Percentiles rank a stretch among this genome's conserved stretches.
phyloP scores from a whole-genome alignment of 2,329 filamentous ascomycete species.

The Gnomoniopsis sp. region DNA sequence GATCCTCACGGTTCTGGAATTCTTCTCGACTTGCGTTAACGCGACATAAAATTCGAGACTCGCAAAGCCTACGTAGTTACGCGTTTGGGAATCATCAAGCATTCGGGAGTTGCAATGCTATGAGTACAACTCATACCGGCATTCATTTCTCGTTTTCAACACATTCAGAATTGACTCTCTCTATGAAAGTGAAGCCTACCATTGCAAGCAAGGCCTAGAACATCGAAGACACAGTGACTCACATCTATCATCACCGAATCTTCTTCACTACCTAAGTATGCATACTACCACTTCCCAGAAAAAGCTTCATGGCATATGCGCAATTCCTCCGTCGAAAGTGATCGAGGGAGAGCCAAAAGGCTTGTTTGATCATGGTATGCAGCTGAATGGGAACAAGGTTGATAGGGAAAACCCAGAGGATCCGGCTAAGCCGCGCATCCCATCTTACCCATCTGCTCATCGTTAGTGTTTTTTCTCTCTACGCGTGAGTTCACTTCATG shows the following conservation, averaged over 20 bases:
- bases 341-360: neutral
- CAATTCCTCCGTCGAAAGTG: neutral
- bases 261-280: neutral
- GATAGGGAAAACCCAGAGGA: neutral
- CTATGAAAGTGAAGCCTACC: too few relatives aligned
- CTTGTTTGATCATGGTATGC: neutral
- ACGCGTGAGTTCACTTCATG: neutral
- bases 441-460: neutral
- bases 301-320: neutral
- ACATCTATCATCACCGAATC: neutral
- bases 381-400: neutral
- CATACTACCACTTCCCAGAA: neutral
- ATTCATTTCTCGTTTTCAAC: too few relatives aligned
- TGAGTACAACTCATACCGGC: too few relatives aligned
- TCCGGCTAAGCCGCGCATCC: neutral
- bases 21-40: too few relatives aligned
- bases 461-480: neutral
- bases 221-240: neutral
- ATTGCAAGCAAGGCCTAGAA: too few relatives aligned
- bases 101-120: too few relatives aligned
- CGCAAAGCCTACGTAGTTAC: too few relatives aligned
- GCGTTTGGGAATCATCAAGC: too few relatives aligned
- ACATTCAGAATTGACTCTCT: too few relatives aligned
- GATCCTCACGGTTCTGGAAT: too few relatives aligned
- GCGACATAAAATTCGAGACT: too few relatives aligned